Conservation (phyloP, 257 asterid species). For the Lavandula angustifolia region DNA sequence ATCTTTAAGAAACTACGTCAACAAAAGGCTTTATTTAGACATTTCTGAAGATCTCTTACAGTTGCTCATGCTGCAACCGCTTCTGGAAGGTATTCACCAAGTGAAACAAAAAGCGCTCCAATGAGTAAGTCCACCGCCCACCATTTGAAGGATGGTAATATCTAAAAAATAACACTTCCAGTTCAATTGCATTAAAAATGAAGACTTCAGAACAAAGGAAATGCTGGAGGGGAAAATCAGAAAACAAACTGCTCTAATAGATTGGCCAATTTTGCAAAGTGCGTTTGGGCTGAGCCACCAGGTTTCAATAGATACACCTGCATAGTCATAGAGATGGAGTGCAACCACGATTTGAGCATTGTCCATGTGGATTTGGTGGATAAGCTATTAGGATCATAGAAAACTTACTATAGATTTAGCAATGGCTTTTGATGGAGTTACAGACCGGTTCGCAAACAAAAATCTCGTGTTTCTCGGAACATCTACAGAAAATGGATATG, state of each 20-base stretch:
- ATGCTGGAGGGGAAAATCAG: slow-evolving; percentile 18
- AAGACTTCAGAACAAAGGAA: slow-evolving; percentile 18
- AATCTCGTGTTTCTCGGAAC: slow-evolving; percentile 91
- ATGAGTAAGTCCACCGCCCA: slow-evolving; percentile 95
- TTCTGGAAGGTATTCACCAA: slow-evolving; percentile 75
- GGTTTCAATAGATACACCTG: slow-evolving; percentile 93
- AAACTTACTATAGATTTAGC: slow-evolving; percentile 93
- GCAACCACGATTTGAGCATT: slow-evolving; percentile 22
- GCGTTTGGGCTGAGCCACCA: slow-evolving; percentile 77
- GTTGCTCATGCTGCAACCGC: slow-evolving; percentile 88
- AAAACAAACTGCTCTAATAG: slow-evolving; percentile 95
- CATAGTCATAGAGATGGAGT: slow-evolving; percentile 42
- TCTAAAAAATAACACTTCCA: slow-evolving; percentile 42
- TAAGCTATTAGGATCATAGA: slow-evolving; percentile 30
- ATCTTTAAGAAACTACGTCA: slow-evolving; percentile 33
- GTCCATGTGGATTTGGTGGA: slow-evolving; percentile 17
- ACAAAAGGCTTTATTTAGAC: slow-evolving; percentile 14
- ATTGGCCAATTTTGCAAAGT: slow-evolving; percentile 85
- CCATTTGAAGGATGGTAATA: slow-evolving; percentile 99
- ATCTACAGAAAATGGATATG: slow-evolving; percentile 81
- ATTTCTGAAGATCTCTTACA: slow-evolving; percentile 52
- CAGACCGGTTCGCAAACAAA: slow-evolving; percentile 75
- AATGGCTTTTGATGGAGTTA: slow-evolving; percentile 81
- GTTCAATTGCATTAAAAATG: slow-evolving; percentile 19
- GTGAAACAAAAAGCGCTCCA: slow-evolving; percentile 83